A percentile compares a stretch with the other conserved stretches of the same genome.
Conservation (phyloP, 2,329 filamentous ascomycete species). For the Ophiostoma triangulosporum region DNA sequence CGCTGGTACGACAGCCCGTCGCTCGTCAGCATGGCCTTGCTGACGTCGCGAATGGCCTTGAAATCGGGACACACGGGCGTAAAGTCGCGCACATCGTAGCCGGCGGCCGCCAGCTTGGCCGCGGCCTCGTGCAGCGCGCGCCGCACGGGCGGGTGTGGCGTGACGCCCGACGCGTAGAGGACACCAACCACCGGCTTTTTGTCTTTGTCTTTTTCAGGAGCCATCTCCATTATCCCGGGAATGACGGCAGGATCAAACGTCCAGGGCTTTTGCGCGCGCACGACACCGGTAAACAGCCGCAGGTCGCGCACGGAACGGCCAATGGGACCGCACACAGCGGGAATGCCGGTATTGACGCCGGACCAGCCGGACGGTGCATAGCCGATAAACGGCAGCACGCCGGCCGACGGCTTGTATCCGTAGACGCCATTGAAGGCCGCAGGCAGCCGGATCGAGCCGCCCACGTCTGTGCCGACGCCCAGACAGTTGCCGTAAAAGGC, state of each 20-base stretch:
- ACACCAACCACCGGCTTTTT: constrained; percentile 40
- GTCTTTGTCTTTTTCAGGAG: too few species aligned
- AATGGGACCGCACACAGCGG: constrained; percentile 33
- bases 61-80: constrained; percentile 13
- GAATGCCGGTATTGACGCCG: constrained; percentile 15
- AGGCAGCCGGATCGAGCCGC: constrained; percentile 16
- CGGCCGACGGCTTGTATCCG: constrained; percentile 18
- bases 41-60: constrained; percentile 10
- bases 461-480: constrained; percentile 25
- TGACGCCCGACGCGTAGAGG: constrained; percentile 36
- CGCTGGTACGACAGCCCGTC: constrained; percentile 13
- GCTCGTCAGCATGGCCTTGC: constrained; percentile 8
- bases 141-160: constrained; percentile 42
- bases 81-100: constrained; percentile 36
- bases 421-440: constrained; percentile 21
- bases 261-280: constrained; percentile 39
- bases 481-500: constrained; percentile 21
- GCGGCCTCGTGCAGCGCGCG: constrained; percentile 33
- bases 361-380: constrained; percentile 18
- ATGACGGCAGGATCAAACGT: constrained; percentile 63
- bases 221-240: constrained; percentile 54
- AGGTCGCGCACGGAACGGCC: constrained; percentile 38
- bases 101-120: constrained; percentile 34
- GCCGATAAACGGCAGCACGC: constrained; percentile 13
- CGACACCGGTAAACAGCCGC: constrained; percentile 38